Evolutionary conservation across 345 rosid species (phyloP), one percentile per base, ranked within the genome.

Genomic region (Pistacia atlantica): DNA sequence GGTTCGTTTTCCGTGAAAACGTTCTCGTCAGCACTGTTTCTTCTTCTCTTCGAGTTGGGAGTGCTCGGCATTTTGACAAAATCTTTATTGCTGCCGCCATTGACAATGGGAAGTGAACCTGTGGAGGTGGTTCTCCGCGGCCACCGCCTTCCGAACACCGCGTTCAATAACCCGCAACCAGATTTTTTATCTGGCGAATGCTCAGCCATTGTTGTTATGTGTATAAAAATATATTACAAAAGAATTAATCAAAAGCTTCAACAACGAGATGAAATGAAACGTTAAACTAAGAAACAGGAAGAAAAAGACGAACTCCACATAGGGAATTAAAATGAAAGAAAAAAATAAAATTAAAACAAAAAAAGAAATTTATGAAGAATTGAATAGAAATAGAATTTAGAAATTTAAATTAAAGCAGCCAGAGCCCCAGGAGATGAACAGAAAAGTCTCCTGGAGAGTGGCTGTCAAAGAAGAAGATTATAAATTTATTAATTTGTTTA

Each of bases 91-190:
- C 72, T 78, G 78, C 69, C 76, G 75, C 75, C 81, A 56, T 74
- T 79, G 28, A 57, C 5, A 3, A 28, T 48, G 76, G 82, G 83
- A 69, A 84, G 77, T 14, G 87, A 90, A 22, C 89, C 87, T 0
- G 89, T 76, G 11, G 96, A 91, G 60, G 89, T 79, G 8, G 87
- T 48, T 82, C 90, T 91, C 79, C 87, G 84, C 20, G 86, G 80
- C 90, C 90, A 94, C 68, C 91, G 86, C 11, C 87, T 71, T 16
- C 97, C 93, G 3, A 93, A 87, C 65, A 96, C 87, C 3, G 86
- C 94, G 58, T 71, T 88, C 5, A 93, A 72, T 14, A 96, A 72
- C 75, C 94, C 92, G 58, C 99, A 96, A 13, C 97, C 93, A 0
- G 89, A 79, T 52, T 77, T 86, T 76, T 74, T 92, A 12, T 87